Conservation (phyloP, 2,329 filamentous ascomycete species). For the Claviceps arundinis region DNA sequence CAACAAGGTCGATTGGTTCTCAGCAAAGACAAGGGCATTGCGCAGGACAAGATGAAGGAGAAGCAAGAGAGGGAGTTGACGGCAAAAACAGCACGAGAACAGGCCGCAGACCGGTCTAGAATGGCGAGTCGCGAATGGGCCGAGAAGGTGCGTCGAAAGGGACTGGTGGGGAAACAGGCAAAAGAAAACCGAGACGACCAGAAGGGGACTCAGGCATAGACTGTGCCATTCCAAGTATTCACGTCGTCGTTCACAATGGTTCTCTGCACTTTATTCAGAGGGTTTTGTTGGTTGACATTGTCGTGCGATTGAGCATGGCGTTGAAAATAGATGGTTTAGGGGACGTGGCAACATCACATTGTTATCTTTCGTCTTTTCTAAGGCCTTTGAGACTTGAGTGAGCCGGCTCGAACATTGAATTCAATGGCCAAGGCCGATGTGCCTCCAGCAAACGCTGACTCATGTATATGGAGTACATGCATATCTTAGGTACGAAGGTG, state of each 20-base stretch:
- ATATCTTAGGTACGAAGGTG: neutral
- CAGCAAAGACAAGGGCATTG: slow-evolving; percentile 35
- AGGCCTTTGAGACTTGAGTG: neutral
- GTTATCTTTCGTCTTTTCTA: neutral
- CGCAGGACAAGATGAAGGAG: slow-evolving; percentile 37
- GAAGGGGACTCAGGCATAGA: neutral
- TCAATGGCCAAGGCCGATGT: neutral
- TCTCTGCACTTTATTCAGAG: too few relatives aligned
- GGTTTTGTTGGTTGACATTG: too few relatives aligned
- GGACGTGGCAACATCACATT: neutral
- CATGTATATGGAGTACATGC: neutral
- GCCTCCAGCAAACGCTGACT: neutral
- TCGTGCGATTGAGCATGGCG: neutral
- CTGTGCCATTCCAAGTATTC: neutral
- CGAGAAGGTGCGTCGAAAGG: slow-evolving; percentile 39
- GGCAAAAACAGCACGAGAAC: slow-evolving; percentile 41
- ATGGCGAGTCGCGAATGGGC: slow-evolving; percentile 49
- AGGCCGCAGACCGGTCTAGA: slow-evolving; percentile 48
- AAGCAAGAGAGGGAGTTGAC: slow-evolving; percentile 39
- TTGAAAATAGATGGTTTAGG: neutral
- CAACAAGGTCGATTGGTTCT: slow-evolving; percentile 41
- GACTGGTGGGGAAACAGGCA: slow-evolving; percentile 12
- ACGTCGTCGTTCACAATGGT: neutral
- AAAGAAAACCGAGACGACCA: slow-evolving; percentile 3
- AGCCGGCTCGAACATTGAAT: neutral